A percentile compares a stretch with the other conserved stretches of the same genome.
phyloP scores from a whole-genome alignment of 129 eudicot species.

The Centella asiatica region DNA sequence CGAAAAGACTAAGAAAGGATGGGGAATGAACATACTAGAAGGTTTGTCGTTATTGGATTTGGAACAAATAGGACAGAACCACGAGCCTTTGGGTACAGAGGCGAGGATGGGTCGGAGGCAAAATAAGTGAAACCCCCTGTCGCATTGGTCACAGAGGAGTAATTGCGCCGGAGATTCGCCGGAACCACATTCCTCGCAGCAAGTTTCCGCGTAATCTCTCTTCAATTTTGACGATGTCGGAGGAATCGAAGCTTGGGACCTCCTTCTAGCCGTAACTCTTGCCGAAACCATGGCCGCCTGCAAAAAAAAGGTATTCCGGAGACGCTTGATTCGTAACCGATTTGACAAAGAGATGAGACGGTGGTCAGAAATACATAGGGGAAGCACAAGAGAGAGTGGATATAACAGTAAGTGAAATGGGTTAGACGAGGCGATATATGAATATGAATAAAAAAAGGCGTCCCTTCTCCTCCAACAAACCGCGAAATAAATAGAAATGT shows the following conservation, averaged over 20 bases:
- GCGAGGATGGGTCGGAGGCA: constrained; percentile 71
- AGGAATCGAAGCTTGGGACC: constrained; percentile 51
- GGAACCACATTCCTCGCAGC: constrained; percentile 77
- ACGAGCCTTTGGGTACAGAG: constrained; percentile 54
- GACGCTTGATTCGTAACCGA: not conserved
- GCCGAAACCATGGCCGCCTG: not conserved
- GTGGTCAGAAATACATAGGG: too few relatives aligned
- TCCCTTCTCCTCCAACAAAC: too few relatives aligned
- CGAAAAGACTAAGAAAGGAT: too few relatives aligned
- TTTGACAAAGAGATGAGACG: not conserved
- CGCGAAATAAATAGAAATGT: too few relatives aligned
- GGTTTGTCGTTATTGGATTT: constrained; percentile 17
- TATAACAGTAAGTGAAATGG: too few relatives aligned
- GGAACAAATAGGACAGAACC: constrained; percentile 69
- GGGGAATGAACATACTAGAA: constrained; percentile 26
- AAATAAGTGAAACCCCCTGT: constrained; percentile 65
- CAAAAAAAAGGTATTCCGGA: too few relatives aligned
- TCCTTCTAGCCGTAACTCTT: constrained; percentile 29
- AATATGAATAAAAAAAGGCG: too few relatives aligned
- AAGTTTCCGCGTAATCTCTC: constrained; percentile 22
- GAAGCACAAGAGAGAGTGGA: too few relatives aligned
- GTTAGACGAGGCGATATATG: too few relatives aligned
- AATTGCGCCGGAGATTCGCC: constrained; percentile 52
- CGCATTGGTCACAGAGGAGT: constrained; percentile 69
- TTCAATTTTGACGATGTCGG: constrained; percentile 6